A percentile compares a stretch with the other conserved stretches of the same genome.
Conservation (phyloP, 148 eudicot genomes). For the Rhododendron simsii region DNA sequence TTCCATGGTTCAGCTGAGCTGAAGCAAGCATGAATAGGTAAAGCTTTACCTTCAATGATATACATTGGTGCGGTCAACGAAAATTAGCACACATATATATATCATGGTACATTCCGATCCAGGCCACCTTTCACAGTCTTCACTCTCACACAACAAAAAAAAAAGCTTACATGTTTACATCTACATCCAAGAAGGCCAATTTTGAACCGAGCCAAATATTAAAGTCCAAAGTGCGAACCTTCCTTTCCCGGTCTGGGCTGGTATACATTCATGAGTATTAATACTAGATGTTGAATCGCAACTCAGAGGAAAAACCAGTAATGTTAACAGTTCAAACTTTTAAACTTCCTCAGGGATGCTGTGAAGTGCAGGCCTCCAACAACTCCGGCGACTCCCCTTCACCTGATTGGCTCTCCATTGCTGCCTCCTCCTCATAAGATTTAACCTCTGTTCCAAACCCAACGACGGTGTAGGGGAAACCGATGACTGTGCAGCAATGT, state of each 20-base stretch:
- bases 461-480: neutral
- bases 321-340: neutral
- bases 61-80: neutral
- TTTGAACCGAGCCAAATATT: neutral
- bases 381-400: slow-evolving; percentile 11
- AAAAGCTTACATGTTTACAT: neutral
- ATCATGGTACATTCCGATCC: neutral
- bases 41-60: neutral
- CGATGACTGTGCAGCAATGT: neutral
- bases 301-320: neutral
- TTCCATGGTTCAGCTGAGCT: neutral
- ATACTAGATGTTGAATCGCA: neutral
- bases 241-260: neutral
- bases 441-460: slow-evolving; percentile 40
- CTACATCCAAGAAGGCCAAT: neutral
- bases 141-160: neutral
- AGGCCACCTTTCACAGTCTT: neutral
- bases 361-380: slow-evolving; percentile 62
- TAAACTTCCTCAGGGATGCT: slow-evolving; percentile 57
- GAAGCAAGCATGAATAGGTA: neutral
- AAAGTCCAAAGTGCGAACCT: neutral
- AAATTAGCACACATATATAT: neutral
- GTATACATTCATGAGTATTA: neutral
- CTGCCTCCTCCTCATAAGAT: slow-evolving; percentile 37
- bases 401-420: slow-evolving; percentile 18